phyloP scores from a whole-genome alignment of 441 rosid species.

The Pelargonium cotyledonis region DNA sequence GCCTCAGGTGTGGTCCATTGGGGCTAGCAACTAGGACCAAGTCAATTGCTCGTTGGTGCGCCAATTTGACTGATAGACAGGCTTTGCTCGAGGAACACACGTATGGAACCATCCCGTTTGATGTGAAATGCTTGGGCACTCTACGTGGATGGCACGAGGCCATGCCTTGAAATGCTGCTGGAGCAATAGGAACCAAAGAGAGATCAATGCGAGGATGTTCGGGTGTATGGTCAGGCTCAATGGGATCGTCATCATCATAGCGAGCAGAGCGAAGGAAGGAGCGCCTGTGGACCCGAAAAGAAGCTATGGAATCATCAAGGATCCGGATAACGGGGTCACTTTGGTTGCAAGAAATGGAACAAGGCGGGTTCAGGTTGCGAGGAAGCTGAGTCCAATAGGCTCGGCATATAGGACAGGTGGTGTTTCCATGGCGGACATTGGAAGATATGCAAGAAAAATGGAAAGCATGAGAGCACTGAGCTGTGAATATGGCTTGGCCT shows the following conservation, averaged over 20 bases:
- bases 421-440: conserved; percentile 77
- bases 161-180: conserved; percentile 22
- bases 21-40: conserved; percentile 76
- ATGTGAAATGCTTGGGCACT: background rate
- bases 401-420: conserved; percentile 85
- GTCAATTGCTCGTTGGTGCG: conserved; percentile 53
- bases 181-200: conserved; percentile 39
- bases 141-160: too few species aligned
- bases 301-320: conserved; percentile 72
- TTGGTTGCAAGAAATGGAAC: conserved; percentile 46
- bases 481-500: conserved; percentile 70
- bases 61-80: conserved; percentile 55
- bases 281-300: conserved; percentile 60
- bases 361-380: conserved; percentile 44
- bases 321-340: conserved; percentile 57
- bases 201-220: conserved; percentile 46
- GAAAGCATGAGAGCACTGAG: conserved; percentile 79
- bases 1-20: conserved; percentile 68
- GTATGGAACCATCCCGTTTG: conserved; percentile 26
- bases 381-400: conserved; percentile 92
- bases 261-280: conserved; percentile 68
- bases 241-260: conserved; percentile 78
- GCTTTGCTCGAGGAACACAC: conserved; percentile 31
- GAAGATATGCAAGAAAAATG: conserved; percentile 77
- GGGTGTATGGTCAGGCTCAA: conserved; percentile 41